Evolutionary conservation across 1,284 basidiomycete genomes (phyloP), one percentile per base, ranked within the genome.

Genomic region (Omphalotus olearius): DNA sequence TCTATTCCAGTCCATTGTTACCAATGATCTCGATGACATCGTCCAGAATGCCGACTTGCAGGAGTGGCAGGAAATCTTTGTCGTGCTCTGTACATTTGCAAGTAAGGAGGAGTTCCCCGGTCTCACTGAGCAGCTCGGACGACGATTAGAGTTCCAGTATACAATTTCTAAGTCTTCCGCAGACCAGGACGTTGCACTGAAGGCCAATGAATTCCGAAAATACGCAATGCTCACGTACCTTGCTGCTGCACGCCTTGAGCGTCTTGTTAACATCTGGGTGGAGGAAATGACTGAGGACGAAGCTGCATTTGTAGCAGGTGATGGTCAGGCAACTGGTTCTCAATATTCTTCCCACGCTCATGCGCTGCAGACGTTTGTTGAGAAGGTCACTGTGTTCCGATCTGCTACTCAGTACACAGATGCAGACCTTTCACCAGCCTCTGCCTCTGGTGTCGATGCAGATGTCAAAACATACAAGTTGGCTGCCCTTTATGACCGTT

Each of bases 51-150:
- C 94, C 14, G 94, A 99, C 62, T 68, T 98, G 38, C 75, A 82
- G 51, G 95, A 99, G 66, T 99, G 96, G 97, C 85, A 90, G 58
- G 96, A 98, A 69, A 91, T 96, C 53, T 98, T 99, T 62, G 95
- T 98, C 43, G 93, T 99, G 2, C 69, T 98, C 13, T 98, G 95
- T 74, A 98, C 96, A 0, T 99, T 95, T 68, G 94, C 96, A 1
- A 81, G 75, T 56, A 73, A 80, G 48, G 86, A 92, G 36, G 93
- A 98, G 61, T 99, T 98, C 64, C 73, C 86, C 18, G 78, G 80
- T 41, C 76, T 99, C 6, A 86, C 90, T 1, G 96, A 98, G 67
- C 92, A 96, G 65, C 83, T 99, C 41, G 96, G 97, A 16, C 83
- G 89, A 58, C 78, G 96, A 16, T 78, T 98, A 44, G 95, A 98